These are phyloP conservation scores for Eragrostis nindensis DNA, from an alignment of 176 grass and related monocot species.

Conservation along the genomic window DNA sequence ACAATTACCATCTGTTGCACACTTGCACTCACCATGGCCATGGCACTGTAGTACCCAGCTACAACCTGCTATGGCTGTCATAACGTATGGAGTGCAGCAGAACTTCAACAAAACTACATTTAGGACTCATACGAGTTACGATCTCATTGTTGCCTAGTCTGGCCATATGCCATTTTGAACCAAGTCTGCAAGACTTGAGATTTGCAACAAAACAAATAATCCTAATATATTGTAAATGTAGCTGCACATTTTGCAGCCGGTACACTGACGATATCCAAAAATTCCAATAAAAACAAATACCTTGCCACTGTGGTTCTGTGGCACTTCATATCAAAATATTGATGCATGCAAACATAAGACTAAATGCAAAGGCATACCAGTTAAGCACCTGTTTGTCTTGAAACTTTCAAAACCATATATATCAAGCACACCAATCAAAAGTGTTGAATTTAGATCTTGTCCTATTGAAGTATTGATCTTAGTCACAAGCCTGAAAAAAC, in stretches of 20 bases:
- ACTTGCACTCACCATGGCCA: not conserved
- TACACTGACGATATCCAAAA: not conserved
- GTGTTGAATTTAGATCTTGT: slow-evolving; percentile 91
- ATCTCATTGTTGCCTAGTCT: not conserved
- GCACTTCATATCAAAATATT: not conserved
- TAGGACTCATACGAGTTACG: not conserved
- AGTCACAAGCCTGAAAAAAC: slow-evolving; percentile 82
- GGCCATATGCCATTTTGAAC: not conserved
- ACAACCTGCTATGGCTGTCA: not conserved
- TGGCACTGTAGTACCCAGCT: not conserved
- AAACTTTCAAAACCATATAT: slow-evolving; percentile 99
- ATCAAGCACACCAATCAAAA: slow-evolving; percentile 93
- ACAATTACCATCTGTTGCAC: not conserved
- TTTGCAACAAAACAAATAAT: slow-evolving; percentile 18
- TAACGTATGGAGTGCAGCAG: not conserved
- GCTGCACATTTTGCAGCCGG: not conserved
- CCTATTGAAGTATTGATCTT: slow-evolving; percentile 96
- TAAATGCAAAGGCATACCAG: slow-evolving; percentile 82
- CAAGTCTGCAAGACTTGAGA: not conserved
- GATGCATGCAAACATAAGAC: slow-evolving; percentile 41
- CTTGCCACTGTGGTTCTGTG: not conserved
- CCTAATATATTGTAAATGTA: not conserved
- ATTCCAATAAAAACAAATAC: not conserved
- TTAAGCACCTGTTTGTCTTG: slow-evolving; percentile 99
- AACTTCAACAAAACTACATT: not conserved